Percentiles rank a stretch among this genome's conserved stretches.
These are phyloP conservation scores for Mycena indigotica DNA, from an alignment of 768 basidiomycete genomes.

Conservation along the genomic window DNA sequence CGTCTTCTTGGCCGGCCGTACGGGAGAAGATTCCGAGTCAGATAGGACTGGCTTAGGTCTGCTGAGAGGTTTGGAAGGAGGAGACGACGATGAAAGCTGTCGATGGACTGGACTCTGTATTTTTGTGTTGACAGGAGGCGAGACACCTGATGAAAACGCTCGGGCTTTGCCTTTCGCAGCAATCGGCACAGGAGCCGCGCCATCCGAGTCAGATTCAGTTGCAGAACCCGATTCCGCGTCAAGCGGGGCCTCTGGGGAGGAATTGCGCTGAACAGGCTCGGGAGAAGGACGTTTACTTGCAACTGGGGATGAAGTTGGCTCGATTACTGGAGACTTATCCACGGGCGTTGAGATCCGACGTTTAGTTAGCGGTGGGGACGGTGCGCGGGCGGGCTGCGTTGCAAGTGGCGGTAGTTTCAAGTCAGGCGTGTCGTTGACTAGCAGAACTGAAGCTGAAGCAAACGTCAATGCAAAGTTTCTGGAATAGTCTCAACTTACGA, in stretches of 20 bases:
- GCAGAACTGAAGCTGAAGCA: conserved; percentile 52
- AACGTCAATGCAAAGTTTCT: conserved; percentile 7
- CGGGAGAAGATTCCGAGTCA: conserved; percentile 58
- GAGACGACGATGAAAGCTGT: conserved; percentile 15
- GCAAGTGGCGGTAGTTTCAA: conserved; percentile 33
- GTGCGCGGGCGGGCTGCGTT: conserved; percentile 13
- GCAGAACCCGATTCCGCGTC: conserved; percentile 42
- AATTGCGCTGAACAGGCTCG: background rate
- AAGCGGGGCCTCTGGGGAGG: conserved; percentile 10
- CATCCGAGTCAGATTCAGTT: conserved; percentile 48
- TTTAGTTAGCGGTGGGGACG: conserved; percentile 22
- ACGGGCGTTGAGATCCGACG: conserved; percentile 5
- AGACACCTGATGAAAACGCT: conserved; percentile 20
- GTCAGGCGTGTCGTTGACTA: conserved; percentile 47
- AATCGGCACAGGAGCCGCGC: conserved; percentile 25
- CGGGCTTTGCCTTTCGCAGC: conserved; percentile 24
- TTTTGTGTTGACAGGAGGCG: conserved; percentile 16
- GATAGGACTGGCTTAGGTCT: conserved; percentile 33
- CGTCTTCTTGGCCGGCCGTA: conserved; percentile 48
- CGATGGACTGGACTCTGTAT: conserved; percentile 14
- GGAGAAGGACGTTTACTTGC: conserved; percentile 1
- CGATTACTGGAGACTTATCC: conserved; percentile 3
- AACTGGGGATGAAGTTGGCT: background rate
- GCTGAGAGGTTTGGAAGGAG: conserved; percentile 24
- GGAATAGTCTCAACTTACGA: conserved; percentile 49